Base-by-base conservation (phyloP, 2,329 filamentous ascomycete species). In the Penicillium sp. region DNA sequence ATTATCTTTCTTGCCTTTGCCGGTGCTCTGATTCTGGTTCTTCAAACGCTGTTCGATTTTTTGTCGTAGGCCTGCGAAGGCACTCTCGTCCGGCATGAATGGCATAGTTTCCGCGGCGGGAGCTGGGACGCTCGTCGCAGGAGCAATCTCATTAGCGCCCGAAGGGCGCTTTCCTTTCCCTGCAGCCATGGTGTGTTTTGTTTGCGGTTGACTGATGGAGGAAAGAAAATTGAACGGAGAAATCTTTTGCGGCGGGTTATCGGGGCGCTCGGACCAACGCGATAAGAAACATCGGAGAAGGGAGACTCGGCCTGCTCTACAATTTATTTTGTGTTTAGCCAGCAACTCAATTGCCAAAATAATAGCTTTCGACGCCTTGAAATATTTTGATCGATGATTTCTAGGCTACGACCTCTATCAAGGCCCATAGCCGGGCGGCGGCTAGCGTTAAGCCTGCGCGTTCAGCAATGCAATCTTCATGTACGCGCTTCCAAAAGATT, bases 1-100 rank as follows among this genome's bases (percentile, higher is more conserved):
- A 25, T 69, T 70, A 39, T 70, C 70, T 55, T 68, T 61, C 53
- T 76, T 67, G 53, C 68, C 66, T 33, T 74, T 73, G 19, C 62
- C 58, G 19, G 64, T 62, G 53, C 63, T 71, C 59, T 72, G 64
- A 45, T 69, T 70, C 58, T 75, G 64, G 42, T 69, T 70, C 59
- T 75, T 72, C 65, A 75, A 66, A 50, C 69, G 75, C 60, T 74
- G 71, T 65, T 78, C 74, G 56, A 78, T 75, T 65, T 73, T 74
- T 60, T 75, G 70, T 60, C 75, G 75, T 53, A 78, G 68, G 52
- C 72, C 75, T 45, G 74, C 74, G 57, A 78, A 75, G 48, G 74
- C 74, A 55, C 70, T 67, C 54, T 73, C 73, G 50, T 76, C 73
- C 19, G 75, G 71, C 43, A 73, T 65, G 42, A 68, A 68, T n/a